These are phyloP conservation scores for Chytriomyces confervae DNA, from an alignment of 192 early-diverging fungal genomes.

Conservation along the genomic window DNA sequence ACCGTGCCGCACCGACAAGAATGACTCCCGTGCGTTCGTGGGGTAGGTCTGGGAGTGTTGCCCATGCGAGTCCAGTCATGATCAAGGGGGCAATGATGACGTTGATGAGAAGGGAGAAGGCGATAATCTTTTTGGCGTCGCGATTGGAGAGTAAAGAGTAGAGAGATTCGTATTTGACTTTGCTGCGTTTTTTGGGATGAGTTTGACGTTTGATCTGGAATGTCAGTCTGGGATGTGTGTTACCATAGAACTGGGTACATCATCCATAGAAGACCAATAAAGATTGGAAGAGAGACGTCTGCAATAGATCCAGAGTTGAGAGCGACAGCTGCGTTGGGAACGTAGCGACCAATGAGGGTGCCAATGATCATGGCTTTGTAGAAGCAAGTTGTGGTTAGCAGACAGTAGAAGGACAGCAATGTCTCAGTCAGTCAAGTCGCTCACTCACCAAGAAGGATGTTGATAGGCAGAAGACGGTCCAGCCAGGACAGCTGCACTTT, in stretches of 20 bases:
- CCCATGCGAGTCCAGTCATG: conserved; percentile 74
- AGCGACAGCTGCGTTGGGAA: conserved; percentile 53
- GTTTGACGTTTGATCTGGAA: neutral
- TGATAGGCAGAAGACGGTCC: conserved; percentile 33
- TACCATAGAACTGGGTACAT: conserved; percentile 78
- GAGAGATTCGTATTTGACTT: conserved; percentile 56
- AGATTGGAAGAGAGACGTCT: conserved; percentile 71
- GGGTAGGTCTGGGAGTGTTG: conserved; percentile 66
- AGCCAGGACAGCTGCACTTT: conserved; percentile 31
- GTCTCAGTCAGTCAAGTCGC: neutral
- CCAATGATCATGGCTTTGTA: conserved; percentile 59
- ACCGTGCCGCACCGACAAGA: conserved; percentile 58
- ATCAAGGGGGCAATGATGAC: conserved; percentile 70
- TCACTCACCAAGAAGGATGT: conserved; percentile 30
- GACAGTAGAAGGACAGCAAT: neutral
- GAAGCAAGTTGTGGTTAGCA: neutral
- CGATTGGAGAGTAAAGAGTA: conserved; percentile 3
- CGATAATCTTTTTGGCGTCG: conserved; percentile 33
- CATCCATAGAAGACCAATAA: conserved; percentile 69
- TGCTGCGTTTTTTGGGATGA: conserved; percentile 6
- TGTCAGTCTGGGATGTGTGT: conserved; percentile 30
- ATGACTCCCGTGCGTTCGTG: conserved; percentile 72
- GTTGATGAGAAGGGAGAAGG: conserved; percentile 66
- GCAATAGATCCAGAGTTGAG: conserved; percentile 64
- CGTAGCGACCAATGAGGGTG: conserved; percentile 65